Percentiles rank a stretch among this genome's conserved stretches.
Evolutionary conservation across 495 filamentous ascomycete species (phyloP).

Genomic region (Bombardia bombarda): DNA sequence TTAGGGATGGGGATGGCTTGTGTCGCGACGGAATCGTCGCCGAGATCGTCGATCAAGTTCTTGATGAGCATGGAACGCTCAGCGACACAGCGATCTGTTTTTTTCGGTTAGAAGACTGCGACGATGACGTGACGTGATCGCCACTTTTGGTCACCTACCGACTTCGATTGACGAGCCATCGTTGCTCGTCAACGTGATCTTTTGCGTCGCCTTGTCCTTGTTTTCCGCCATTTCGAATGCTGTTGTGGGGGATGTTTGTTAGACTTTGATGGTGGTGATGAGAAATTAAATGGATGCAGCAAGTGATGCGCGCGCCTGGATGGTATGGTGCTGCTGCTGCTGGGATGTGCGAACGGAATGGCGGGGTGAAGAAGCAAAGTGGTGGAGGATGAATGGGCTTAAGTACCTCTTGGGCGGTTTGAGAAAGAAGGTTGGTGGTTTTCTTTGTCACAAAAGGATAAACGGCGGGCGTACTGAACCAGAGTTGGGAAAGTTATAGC

Average conservation of each 20-base stretch:
- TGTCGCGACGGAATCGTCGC: conserved; percentile 51
- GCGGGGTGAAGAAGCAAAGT: too few relatives aligned
- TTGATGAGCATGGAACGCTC: conserved; percentile 94
- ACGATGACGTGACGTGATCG: too few relatives aligned
- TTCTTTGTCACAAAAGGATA: too few relatives aligned
- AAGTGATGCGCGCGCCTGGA: too few relatives aligned
- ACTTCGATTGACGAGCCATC: conserved; percentile 11
- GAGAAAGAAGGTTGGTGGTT: too few relatives aligned
- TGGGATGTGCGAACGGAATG: too few relatives aligned
- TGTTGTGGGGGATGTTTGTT: background rate
- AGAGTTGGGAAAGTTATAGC: too few relatives aligned
- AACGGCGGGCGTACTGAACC: too few relatives aligned
- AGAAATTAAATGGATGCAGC: background rate
- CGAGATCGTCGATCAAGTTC: conserved; percentile 93
- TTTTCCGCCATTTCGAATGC: conserved; percentile 9
- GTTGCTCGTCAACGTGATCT: conserved; percentile 14
- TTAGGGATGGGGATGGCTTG: conserved; percentile 76
- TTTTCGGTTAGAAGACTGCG: conserved; percentile 1
- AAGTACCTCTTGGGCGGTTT: too few relatives aligned
- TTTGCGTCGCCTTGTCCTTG: conserved; percentile 7
- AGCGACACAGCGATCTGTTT: conserved; percentile 64
- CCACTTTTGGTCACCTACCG: too few relatives aligned
- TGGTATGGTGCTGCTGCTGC: too few relatives aligned
- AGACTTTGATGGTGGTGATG: background rate
- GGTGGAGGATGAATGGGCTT: too few relatives aligned